phyloP scores from a whole-genome alignment of 2,329 filamentous ascomycete genomes.

The Curvularia hawaiiensis region DNA sequence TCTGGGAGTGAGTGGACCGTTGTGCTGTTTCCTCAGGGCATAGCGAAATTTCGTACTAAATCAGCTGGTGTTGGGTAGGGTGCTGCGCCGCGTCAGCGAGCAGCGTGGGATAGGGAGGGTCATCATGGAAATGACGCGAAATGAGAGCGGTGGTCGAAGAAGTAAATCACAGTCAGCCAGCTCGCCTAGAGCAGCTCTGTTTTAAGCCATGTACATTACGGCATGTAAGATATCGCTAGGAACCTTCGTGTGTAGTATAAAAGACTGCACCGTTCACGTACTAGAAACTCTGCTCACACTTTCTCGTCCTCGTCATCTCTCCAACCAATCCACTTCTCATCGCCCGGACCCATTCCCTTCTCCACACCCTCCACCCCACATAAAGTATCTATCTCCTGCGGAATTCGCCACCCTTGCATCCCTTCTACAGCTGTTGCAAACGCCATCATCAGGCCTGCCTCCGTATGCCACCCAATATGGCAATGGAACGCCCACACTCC shows the following conservation, averaged over 20 bases:
- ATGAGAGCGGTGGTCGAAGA: neutral
- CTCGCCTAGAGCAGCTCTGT: neutral
- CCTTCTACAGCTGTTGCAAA: conserved; percentile 58
- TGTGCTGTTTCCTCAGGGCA: neutral
- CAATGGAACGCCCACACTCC: conserved; percentile 70
- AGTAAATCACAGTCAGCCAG: neutral
- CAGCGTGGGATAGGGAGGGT: neutral
- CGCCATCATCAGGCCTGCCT: conserved; percentile 57
- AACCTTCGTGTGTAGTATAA: neutral
- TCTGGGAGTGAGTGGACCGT: conserved; percentile 60
- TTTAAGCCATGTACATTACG: conserved; percentile 5
- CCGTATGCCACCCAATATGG: conserved; percentile 69
- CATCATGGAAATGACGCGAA: neutral
- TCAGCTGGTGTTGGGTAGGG: neutral
- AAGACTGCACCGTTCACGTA: neutral
- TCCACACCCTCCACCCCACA: conserved; percentile 53
- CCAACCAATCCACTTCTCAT: conserved; percentile 53
- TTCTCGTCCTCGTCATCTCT: conserved; percentile 10
- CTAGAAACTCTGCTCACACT: neutral
- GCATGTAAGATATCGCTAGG: conserved; percentile 3
- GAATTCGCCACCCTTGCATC: conserved; percentile 51
- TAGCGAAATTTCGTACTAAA: neutral
- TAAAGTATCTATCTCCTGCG: conserved; percentile 52
- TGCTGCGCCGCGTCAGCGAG: neutral
- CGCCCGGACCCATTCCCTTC: conserved; percentile 55